phyloP scores from a whole-genome alignment of 345 rosid species.

The Ceriops zippeliana region DNA sequence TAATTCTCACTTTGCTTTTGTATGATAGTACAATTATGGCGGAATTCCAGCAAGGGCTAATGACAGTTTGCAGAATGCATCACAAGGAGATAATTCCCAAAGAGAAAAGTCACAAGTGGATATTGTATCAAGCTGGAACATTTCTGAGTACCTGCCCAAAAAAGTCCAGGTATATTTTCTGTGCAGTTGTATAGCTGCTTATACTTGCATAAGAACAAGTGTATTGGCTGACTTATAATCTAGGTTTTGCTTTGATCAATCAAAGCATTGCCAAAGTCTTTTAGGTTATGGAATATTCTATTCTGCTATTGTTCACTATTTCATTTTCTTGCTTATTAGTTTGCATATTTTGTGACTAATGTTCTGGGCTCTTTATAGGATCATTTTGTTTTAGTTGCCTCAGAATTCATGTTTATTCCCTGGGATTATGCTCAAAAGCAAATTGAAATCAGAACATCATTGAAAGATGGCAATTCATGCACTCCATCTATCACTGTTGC shows the following conservation, averaged over 20 bases:
- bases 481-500: slow-evolving; percentile 64
- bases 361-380: slow-evolving; percentile 51
- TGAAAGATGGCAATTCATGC: slow-evolving; percentile 43
- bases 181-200: not conserved
- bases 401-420: slow-evolving; percentile 83
- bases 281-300: not conserved
- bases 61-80: slow-evolving; percentile 37
- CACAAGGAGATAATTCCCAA: slow-evolving; percentile 12
- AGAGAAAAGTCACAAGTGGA: slow-evolving; percentile 52
- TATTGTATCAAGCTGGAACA: slow-evolving; percentile 86
- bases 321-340: not conserved
- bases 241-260: not conserved
- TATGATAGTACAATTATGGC: slow-evolving; percentile 68
- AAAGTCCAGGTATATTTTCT: slow-evolving; percentile 55
- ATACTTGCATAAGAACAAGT: not conserved
- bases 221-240: not conserved
- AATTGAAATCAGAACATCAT: slow-evolving; percentile 40
- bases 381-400: slow-evolving; percentile 70
- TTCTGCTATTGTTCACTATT: slow-evolving; percentile 1
- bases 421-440: slow-evolving; percentile 70
- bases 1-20: slow-evolving; percentile 12
- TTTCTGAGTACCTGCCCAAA: slow-evolving; percentile 74
- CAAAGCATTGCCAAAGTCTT: not conserved
- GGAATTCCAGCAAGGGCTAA: slow-evolving; percentile 69
- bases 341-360: slow-evolving; percentile 4